Evolutionary conservation across 2,329 filamentous ascomycete genomes (phyloP).

Genomic region (Hypomyces perniciosus): DNA sequence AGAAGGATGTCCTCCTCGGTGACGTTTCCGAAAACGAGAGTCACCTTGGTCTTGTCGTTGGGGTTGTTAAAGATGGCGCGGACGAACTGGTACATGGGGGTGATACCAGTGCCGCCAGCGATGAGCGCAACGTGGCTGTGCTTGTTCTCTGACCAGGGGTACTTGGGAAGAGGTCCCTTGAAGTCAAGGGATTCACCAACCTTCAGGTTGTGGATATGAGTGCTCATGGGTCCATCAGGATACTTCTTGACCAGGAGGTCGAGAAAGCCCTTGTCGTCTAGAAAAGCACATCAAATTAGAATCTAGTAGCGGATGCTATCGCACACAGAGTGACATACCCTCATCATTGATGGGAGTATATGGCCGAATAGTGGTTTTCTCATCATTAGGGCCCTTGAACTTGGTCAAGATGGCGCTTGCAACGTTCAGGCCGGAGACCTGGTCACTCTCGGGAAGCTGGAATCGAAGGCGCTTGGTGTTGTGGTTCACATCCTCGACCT

Average conservation of each 20-base stretch:
- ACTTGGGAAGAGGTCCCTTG: conserved; percentile 95
- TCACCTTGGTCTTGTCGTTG: conserved; percentile 95
- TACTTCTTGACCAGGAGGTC: conserved; percentile 93
- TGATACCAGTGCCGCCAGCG: conserved; percentile 94
- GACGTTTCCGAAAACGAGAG: conserved; percentile 88
- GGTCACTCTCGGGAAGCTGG: conserved; percentile 74
- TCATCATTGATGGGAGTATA: conserved; percentile 93
- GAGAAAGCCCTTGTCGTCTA: conserved; percentile 70
- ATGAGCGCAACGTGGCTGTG: conserved; percentile 82
- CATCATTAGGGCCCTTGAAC: conserved; percentile 74
- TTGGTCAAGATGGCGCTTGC: conserved; percentile 89
- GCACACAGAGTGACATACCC: conserved; percentile 39
- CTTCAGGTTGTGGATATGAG: conserved; percentile 76
- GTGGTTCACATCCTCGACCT: conserved; percentile 76
- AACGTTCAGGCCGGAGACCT: conserved; percentile 74
- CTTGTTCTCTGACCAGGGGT: conserved; percentile 85
- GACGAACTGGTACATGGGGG: conserved; percentile 93
- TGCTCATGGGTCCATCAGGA: conserved; percentile 84
- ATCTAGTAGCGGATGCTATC: neutral
- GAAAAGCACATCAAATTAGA: neutral
- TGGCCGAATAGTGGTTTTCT: conserved; percentile 83
- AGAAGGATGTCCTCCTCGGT: conserved; percentile 86
- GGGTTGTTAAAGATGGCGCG: conserved; percentile 94
- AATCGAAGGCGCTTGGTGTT: conserved; percentile 95
- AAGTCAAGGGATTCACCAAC: conserved; percentile 79